Base-by-base conservation (phyloP, 2,329 filamentous ascomycete genomes). In the Akanthomyces lecanii region DNA sequence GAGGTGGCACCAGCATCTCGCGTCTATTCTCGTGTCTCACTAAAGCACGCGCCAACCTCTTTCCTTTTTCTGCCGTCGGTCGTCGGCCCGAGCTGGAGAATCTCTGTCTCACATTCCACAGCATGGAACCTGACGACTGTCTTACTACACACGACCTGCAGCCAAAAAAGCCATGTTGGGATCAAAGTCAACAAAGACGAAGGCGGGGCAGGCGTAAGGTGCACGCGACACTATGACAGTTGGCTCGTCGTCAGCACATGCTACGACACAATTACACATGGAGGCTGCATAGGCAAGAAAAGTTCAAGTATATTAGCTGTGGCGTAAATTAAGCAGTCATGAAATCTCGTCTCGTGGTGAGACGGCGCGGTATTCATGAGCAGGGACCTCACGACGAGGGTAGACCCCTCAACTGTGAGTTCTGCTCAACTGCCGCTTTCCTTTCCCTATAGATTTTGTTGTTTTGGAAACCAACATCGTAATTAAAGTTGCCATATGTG, bases 91-190 rank as follows among this genome's bases (percentile, higher is more conserved):
- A 18, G 25, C 18, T 30, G 44, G 44, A 40, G 44, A 58, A 57
- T 47, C 44, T 44, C 51, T 65, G 67, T 67, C 66, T 66, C 42
- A 50, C 65, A 66, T 67, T 66, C 64, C 67, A 67, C 58, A 61
- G 62, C 63, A 64, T 51, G 56, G 50, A 38, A 33, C 59, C 10
- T 30, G 33, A 36, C 28, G 28, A 6, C 28, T 28, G 21, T 52
- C 38, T 61, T 28, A 25, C 59, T 28, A 25, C 59, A 14, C 11
- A 54, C 48, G 38, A 48, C 25, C 54, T 36, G 54, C 51, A 50
- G 11, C 45, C 21, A 33, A 28, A 53, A 59, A 25, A 42, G 6
- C 21, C 21, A 12, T 3, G 3, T 14, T 25, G 23, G 21, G n/a
- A 21, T 8, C 14, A 51, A 30, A 57, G 54, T 57, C 54, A 45